Percentiles rank a stretch among this genome's conserved stretches.
Conservation (phyloP, 2,329 filamentous ascomycete genomes). For the Venturia aucupariae region DNA sequence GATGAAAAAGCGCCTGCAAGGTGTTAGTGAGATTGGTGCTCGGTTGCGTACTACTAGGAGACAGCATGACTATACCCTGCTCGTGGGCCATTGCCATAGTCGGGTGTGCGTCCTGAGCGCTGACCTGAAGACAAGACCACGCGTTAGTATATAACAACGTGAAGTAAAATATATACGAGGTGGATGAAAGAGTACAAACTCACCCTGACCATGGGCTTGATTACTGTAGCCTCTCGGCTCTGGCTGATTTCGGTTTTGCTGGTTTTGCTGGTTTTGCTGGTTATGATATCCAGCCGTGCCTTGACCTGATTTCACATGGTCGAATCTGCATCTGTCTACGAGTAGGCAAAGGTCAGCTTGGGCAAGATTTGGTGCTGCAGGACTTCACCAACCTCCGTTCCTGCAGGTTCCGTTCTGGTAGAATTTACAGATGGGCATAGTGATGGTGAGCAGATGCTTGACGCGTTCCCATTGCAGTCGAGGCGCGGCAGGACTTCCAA, state of each 20-base stretch:
- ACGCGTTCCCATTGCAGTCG: neutral
- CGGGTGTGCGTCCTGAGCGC: neutral
- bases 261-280: neutral
- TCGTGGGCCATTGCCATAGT: neutral
- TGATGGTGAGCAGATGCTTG: neutral
- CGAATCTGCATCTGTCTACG: constrained; percentile 48
- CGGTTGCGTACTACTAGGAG: no score
- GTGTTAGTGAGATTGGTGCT: neutral
- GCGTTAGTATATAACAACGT: neutral
- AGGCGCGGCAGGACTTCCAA: no score
- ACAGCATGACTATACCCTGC: neutral
- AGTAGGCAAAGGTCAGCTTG: constrained; percentile 16
- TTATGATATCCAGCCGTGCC: neutral
- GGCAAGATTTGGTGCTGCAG: neutral
- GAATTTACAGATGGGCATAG: constrained; percentile 50
- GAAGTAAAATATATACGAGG: neutral
- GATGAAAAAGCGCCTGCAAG: constrained; percentile 20
- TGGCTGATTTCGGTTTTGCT: neutral
- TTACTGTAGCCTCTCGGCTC: neutral
- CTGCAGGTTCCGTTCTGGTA: constrained; percentile 57
- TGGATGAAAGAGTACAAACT: no score
- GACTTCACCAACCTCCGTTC: constrained; percentile 46
- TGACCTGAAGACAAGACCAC: neutral
- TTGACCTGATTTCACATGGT: constrained; percentile 39
- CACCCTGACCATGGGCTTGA: neutral